Evolutionary conservation across 768 basidiomycete genomes (phyloP).

Genomic region (Leccinellum luteum): DNA sequence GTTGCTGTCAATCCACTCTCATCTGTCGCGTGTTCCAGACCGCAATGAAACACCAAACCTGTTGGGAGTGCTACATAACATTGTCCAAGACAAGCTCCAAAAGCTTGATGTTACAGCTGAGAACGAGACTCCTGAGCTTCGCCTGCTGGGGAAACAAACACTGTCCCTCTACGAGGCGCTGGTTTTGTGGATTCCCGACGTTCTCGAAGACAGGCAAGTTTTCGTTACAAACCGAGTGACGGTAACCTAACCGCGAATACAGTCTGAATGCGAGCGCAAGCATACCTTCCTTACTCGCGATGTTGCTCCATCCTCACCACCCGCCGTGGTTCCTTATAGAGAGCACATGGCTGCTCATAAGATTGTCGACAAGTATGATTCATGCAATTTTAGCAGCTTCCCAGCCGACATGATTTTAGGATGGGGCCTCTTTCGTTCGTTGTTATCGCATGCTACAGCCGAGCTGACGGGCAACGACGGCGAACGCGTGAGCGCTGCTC

Average conservation of each 20-base stretch:
- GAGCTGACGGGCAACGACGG: constrained; percentile 18
- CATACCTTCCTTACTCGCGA: constrained; percentile 41
- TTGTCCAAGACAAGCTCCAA: constrained; percentile 42
- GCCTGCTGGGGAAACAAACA: constrained; percentile 39
- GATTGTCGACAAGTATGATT: constrained; percentile 47
- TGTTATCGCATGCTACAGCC: constrained; percentile 39
- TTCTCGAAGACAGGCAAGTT: constrained; percentile 37
- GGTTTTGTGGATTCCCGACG: constrained; percentile 46
- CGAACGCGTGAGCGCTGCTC: constrained; percentile 25
- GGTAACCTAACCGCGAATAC: not conserved
- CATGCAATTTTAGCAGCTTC: not conserved
- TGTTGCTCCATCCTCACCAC: constrained; percentile 49
- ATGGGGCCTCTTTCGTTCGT: constrained; percentile 37
- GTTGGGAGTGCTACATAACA: constrained; percentile 38
- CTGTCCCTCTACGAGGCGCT: constrained; percentile 54
- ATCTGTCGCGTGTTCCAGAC: constrained; percentile 32
- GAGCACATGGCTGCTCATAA: constrained; percentile 47
- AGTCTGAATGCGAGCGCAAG: constrained; percentile 42
- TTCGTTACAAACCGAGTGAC: not conserved
- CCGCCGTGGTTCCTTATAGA: constrained; percentile 50
- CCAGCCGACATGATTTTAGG: constrained; percentile 35
- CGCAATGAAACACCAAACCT: constrained; percentile 33
- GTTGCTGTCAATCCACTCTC: constrained; percentile 46
- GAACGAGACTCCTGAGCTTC: constrained; percentile 22
- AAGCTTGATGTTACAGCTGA: constrained; percentile 30